A percentile compares a stretch with the other conserved stretches of the same genome.
Conservation (phyloP, 129 eudicot species). For the Flaveria brownii region DNA sequence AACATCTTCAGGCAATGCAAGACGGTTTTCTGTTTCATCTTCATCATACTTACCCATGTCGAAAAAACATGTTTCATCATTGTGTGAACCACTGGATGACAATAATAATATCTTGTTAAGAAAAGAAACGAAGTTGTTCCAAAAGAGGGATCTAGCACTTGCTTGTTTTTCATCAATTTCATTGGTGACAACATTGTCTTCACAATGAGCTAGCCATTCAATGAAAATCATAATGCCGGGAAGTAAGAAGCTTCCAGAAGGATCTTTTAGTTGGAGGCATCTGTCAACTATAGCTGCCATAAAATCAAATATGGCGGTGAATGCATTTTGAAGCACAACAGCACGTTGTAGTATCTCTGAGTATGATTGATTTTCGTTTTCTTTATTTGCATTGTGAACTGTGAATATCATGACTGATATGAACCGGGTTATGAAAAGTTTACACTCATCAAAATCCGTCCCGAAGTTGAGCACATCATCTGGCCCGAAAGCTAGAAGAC, state of each 20-base stretch:
- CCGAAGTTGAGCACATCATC: constrained; percentile 68
- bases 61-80: constrained; percentile 63
- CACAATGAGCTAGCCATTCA: constrained; percentile 83
- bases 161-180: constrained; percentile 78
- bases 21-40: constrained; percentile 63
- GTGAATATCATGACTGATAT: constrained; percentile 75
- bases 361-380: constrained; percentile 77
- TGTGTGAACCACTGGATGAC: constrained; percentile 34
- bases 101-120: constrained; percentile 60
- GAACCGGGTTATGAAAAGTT: constrained; percentile 65
- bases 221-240: constrained; percentile 86
- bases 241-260: constrained; percentile 69
- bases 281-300: constrained; percentile 70
- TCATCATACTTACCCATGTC: constrained; percentile 78
- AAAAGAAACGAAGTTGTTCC: constrained; percentile 66
- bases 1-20: constrained; percentile 79
- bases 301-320: constrained; percentile 71
- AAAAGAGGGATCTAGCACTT: constrained; percentile 61
- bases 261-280: constrained; percentile 62
- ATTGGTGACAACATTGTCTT: constrained; percentile 46
- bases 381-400: constrained; percentile 69
- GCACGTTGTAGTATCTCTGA: constrained; percentile 85
- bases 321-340: constrained; percentile 83
- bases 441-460: constrained; percentile 60
- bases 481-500: constrained; percentile 62